Conservation (phyloP, 2,329 filamentous ascomycete genomes). For the Eurotiales sp. region DNA sequence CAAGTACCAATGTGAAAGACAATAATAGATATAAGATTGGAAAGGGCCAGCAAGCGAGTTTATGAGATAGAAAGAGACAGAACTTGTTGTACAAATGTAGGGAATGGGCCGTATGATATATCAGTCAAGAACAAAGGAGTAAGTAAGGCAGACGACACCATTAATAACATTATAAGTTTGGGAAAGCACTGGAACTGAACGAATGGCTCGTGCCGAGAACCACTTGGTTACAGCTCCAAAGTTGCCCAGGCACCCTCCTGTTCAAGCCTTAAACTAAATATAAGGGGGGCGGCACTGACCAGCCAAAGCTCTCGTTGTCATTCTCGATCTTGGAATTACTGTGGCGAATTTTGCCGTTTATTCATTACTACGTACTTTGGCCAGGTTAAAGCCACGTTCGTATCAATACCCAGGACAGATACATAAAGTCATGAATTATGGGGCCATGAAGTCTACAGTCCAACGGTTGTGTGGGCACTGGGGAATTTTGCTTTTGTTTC, state of each 20-base stretch:
- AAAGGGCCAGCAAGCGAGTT: too few relatives aligned
- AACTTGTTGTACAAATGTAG: background rate
- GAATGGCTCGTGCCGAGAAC: background rate
- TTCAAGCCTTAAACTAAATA: background rate
- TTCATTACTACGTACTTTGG: background rate
- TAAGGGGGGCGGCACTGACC: background rate
- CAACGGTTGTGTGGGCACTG: background rate
- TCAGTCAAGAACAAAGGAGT: background rate
- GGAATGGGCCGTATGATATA: background rate
- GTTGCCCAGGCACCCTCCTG: background rate
- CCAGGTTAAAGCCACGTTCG: background rate
- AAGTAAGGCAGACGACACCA: background rate
- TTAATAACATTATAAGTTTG: slow-evolving; percentile 1
- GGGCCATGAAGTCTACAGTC: slow-evolving; percentile 1
- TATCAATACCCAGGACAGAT: slow-evolving; percentile 6
- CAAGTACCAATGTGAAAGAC: slow-evolving; percentile 1
- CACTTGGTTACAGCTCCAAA: too few relatives aligned
- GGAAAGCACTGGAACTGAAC: background rate
- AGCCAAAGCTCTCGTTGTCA: too few relatives aligned
- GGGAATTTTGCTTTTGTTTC: slow-evolving; percentile 4
- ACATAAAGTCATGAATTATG: too few relatives aligned
- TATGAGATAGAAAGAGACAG: background rate
- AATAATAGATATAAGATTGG: too few relatives aligned
- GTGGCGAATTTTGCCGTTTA: slow-evolving; percentile 5
- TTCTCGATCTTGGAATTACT: too few relatives aligned